Evolutionary conservation across 2,329 filamentous ascomycete genomes (phyloP).

Genomic region (Gliomastix tumulicola): DNA sequence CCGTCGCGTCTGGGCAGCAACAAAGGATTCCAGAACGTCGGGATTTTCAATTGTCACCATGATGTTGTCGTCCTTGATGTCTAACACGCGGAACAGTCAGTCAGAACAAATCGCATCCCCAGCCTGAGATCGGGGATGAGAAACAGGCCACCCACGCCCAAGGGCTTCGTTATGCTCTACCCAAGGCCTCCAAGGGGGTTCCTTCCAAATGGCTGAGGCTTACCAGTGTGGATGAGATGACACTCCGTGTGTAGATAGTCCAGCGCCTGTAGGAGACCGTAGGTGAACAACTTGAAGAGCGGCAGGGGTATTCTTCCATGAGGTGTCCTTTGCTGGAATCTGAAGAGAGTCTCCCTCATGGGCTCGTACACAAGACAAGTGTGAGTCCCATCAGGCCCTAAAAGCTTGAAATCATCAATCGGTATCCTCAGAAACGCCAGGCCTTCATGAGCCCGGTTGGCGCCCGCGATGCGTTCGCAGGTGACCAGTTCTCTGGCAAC

Average conservation of each 20-base stretch:
- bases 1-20: neutral
- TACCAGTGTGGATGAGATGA: conserved; percentile 12
- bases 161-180: too few species aligned
- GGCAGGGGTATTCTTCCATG: conserved; percentile 6
- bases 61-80: conserved; percentile 14
- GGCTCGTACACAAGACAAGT: conserved; percentile 12
- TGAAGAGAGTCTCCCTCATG: conserved; percentile 11
- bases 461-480: conserved; percentile 6
- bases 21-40: conserved; percentile 6
- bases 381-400: conserved; percentile 9
- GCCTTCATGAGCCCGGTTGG: conserved; percentile 9
- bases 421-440: conserved; percentile 5
- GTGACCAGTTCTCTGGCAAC: conserved; percentile 5
- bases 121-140: too few species aligned
- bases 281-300: conserved; percentile 9
- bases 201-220: too few species aligned
- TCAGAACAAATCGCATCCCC: too few species aligned
- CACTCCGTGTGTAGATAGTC: conserved; percentile 12
- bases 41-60: conserved; percentile 11
- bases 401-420: conserved; percentile 8
- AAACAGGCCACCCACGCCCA: too few species aligned
- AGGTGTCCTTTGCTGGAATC: conserved; percentile 8
- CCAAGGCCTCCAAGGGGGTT: too few species aligned
- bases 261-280: conserved; percentile 9
- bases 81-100: too few species aligned